Evolutionary conservation across 2,329 filamentous ascomycete species (phyloP).

Genomic region (Penicillium concentricum): DNA sequence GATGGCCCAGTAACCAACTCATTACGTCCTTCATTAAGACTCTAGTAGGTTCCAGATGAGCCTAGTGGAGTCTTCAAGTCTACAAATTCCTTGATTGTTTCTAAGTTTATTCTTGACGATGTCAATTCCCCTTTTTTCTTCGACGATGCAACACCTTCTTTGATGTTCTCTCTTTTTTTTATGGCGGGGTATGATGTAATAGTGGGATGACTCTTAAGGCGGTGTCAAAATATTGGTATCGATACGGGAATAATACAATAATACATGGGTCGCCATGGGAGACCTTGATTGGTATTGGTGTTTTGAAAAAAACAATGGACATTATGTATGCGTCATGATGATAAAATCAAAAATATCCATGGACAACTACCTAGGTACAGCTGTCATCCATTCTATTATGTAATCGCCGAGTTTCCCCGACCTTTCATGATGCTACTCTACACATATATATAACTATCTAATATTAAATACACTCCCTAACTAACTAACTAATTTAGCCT

Average conservation of each 20-base stretch:
- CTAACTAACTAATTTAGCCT: no score
- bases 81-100: slow-evolving; percentile 1
- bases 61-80: slow-evolving; percentile 5
- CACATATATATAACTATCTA: no score
- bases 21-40: slow-evolving; percentile 3
- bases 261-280: neutral
- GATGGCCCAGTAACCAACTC: slow-evolving; percentile 22
- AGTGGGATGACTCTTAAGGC: slow-evolving; percentile 13
- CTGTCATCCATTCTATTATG: no score
- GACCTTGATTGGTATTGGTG: neutral
- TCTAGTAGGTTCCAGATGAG: slow-evolving; percentile 8
- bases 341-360: no score
- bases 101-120: neutral
- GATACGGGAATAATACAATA: neutral
- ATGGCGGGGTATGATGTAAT: slow-evolving; percentile 30
- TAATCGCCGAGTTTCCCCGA: no score
- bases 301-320: no score
- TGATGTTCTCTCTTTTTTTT: slow-evolving; percentile 7
- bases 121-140: slow-evolving; percentile 8
- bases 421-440: no score
- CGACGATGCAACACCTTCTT: neutral
- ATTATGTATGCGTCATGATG: slow-evolving; percentile 13
- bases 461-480: no score
- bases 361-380: no score
- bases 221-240: neutral